Conservation (phyloP, 1,139 yeast species). For the Hanseniaspora sp. region DNA sequence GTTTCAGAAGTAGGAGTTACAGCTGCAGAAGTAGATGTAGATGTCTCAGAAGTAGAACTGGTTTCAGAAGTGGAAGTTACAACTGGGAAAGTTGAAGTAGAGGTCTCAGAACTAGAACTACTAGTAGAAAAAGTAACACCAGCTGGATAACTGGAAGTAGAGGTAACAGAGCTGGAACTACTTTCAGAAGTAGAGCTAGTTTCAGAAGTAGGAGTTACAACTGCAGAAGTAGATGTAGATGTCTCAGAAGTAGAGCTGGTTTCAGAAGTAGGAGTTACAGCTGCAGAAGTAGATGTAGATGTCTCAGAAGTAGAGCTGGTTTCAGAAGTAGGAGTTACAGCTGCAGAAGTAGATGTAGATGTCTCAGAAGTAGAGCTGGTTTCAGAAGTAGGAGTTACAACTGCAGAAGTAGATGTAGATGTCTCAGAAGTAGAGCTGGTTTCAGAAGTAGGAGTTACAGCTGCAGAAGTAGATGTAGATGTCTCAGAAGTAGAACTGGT, state of each 20-base stretch:
- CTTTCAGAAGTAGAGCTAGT: neutral
- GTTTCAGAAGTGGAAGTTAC: neutral
- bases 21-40: conserved; percentile 4
- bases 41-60: neutral
- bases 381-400: neutral
- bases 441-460: neutral
- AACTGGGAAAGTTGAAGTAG: conserved; percentile 15
- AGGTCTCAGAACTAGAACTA: conserved; percentile 10
- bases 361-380: too few species aligned
- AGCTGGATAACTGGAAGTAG: neutral
- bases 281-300: conserved; percentile 1
- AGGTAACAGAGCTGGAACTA: too few species aligned
- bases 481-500: neutral
- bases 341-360: neutral
- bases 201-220: neutral
- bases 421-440: neutral
- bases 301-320: neutral
- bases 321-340: neutral
- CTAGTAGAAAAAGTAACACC: neutral
- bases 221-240: neutral
- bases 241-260: neutral
- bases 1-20: neutral
- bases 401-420: too few species aligned
- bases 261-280: neutral
- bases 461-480: neutral